These are phyloP conservation scores for Neospermospora avenae DNA, from an alignment of 2,329 filamentous ascomycete species.

Conservation along the genomic window DNA sequence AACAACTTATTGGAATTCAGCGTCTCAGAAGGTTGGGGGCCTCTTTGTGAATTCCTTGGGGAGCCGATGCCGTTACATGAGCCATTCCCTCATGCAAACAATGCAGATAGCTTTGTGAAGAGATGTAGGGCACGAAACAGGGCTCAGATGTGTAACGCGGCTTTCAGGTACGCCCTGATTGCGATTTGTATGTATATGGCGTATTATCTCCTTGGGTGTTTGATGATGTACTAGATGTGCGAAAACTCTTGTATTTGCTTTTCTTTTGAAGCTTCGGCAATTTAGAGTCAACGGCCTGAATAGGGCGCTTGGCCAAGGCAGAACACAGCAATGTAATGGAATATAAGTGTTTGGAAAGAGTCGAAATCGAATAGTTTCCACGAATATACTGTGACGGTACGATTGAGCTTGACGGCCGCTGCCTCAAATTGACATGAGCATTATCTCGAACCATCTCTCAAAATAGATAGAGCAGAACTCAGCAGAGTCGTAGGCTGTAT, in stretches of 20 bases:
- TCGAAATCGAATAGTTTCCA: too few species aligned
- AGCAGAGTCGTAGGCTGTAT: too few species aligned
- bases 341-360: too few species aligned
- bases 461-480: too few species aligned
- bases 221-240: neutral
- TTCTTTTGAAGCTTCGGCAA: neutral
- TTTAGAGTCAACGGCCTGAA: neutral
- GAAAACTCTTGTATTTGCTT: neutral
- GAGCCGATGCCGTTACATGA: slow-evolving; percentile 10
- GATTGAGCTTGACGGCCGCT: too few species aligned
- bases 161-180: slow-evolving; percentile 15
- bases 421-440: too few species aligned
- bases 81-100: slow-evolving; percentile 46
- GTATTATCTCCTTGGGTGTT: neutral
- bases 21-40: slow-evolving; percentile 44
- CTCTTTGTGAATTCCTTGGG: slow-evolving; percentile 44
- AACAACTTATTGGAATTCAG: slow-evolving; percentile 43
- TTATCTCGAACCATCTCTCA: too few species aligned
- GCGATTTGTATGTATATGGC: neutral
- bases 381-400: too few species aligned
- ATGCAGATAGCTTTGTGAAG: slow-evolving; percentile 46
- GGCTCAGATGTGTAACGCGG: slow-evolving; percentile 47
- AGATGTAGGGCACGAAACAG: slow-evolving; percentile 44
- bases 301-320: neutral
- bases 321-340: neutral